Evolutionary conservation across 345 rosid species (phyloP), one percentile per base, ranked within the genome.

Genomic region (rapeseed (Brassica napus)): DNA sequence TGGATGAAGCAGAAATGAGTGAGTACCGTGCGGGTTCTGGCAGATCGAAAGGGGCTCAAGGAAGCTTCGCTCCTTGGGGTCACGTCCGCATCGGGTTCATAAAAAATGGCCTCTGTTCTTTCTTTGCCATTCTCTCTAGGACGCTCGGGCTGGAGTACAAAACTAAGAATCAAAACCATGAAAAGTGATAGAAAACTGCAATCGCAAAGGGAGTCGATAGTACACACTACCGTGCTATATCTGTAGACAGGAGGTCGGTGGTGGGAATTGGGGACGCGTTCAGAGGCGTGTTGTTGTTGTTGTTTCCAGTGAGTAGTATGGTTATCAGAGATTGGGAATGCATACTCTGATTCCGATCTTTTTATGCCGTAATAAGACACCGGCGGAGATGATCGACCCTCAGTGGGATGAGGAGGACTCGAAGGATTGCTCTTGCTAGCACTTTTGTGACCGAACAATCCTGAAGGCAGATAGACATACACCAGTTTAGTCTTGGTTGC

Each of bases 261-360:
- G 57, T 49, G 82, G 14, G 82, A 66, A 60, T 21, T 78, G 30
- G 62, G 82, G 37, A 79, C 35, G 1, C 82, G 78, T 79, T 79
- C 74, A 61, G 82, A 67, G 39, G 74, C 74, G 8, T n/a, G 77
- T 1, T 71, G 65, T 8, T 55, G 71, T 71, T 55, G 71, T 71
- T 55, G 76, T 77, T 77, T 77, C 81, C 81, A 77, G 58, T 68
- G 77, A 72, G 82, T 68, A 5, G 82, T 79, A 14, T 79, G 74
- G 34, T 67, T 34, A 62, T 79, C 66, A 7, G 78, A 73, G 58
- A 74, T 61, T 5, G 78, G 82, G 21, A 79, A 79, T 3, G 82
- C 70, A 39, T 61, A 5, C 35, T 60, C 78, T 37, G 82, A 73
- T 79, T 73, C 78, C 0, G 82, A 68, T 35, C 78, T 47, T 73